Percentiles rank a stretch among this genome's conserved stretches.
Evolutionary conservation across 2,329 filamentous ascomycete species (phyloP).

Genomic region (Fonsecaea nubica): DNA sequence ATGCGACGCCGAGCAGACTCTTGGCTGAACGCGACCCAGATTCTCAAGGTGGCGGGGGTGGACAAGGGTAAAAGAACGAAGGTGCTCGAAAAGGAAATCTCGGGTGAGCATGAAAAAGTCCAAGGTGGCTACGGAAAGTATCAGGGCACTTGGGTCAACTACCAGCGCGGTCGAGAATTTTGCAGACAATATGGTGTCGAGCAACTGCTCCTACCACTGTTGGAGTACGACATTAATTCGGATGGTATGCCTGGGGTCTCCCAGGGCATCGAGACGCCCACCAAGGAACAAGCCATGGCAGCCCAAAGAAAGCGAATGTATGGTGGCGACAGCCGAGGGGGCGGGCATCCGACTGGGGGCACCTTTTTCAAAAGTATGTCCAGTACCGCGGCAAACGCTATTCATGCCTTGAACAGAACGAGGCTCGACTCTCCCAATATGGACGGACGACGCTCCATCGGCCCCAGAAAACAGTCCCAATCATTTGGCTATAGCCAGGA

Average conservation of each 20-base stretch:
- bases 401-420: constrained; percentile 96
- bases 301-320: constrained; percentile 92
- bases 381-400: constrained; percentile 86
- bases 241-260: constrained; percentile 67
- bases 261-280: constrained; percentile 87
- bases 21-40: constrained; percentile 98
- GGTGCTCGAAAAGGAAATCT: constrained; percentile 97
- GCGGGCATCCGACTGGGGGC: constrained; percentile 69
- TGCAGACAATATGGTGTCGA: constrained; percentile 73
- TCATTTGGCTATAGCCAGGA: constrained; percentile 67
- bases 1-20: constrained; percentile 96
- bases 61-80: constrained; percentile 98
- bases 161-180: constrained; percentile 88
- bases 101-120: constrained; percentile 96
- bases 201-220: constrained; percentile 54
- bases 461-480: constrained; percentile 73
- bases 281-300: constrained; percentile 98
- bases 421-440: constrained; percentile 86
- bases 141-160: constrained; percentile 98
- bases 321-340: constrained; percentile 73
- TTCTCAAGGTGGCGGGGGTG: constrained; percentile 94
- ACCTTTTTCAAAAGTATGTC: constrained; percentile 99
- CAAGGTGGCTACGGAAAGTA: constrained; percentile 99
- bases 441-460: constrained; percentile 69
- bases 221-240: constrained; percentile 58